phyloP scores from a whole-genome alignment of 2,329 filamentous ascomycete genomes.

The Arthrinium puccinioides region DNA sequence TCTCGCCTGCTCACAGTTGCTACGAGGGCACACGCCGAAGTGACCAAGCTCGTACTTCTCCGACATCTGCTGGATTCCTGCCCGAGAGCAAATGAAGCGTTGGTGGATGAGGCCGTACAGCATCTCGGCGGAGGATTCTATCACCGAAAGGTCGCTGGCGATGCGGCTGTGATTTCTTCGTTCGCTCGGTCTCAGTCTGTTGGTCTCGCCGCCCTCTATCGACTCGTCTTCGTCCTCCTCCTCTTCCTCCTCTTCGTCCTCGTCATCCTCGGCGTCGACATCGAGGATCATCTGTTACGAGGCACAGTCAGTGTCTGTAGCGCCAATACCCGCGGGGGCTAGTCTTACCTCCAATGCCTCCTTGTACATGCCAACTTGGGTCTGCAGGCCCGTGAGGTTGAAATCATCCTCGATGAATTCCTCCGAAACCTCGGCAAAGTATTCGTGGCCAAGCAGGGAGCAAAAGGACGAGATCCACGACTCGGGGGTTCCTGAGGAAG shows the following conservation, averaged over 20 bases:
- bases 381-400: conserved; percentile 91
- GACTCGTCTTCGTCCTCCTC: conserved; percentile 67
- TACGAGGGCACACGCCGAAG: conserved; percentile 92
- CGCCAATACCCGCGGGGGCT: no score
- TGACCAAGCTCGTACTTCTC: conserved; percentile 98
- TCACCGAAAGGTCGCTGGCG: conserved; percentile 87
- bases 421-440: conserved; percentile 97
- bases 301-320: not conserved
- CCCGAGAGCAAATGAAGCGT: conserved; percentile 92
- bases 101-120: conserved; percentile 98
- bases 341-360: conserved; percentile 74
- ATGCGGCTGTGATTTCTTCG: conserved; percentile 76
- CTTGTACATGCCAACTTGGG: conserved; percentile 97
- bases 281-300: conserved; percentile 82
- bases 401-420: conserved; percentile 99
- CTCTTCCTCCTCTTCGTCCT: conserved; percentile 71
- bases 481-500: conserved; percentile 59
- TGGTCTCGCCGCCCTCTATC: conserved; percentile 56
- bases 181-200: conserved; percentile 43
- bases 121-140: conserved; percentile 96
- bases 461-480: conserved; percentile 99
- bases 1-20: conserved; percentile 82
- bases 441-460: conserved; percentile 90
- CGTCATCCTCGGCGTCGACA: conserved; percentile 90
- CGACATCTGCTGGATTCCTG: conserved; percentile 97